Evolutionary conservation across 1,284 basidiomycete species (phyloP), one percentile per base, ranked within the genome.

Genomic region (Ganoderma sp.): DNA sequence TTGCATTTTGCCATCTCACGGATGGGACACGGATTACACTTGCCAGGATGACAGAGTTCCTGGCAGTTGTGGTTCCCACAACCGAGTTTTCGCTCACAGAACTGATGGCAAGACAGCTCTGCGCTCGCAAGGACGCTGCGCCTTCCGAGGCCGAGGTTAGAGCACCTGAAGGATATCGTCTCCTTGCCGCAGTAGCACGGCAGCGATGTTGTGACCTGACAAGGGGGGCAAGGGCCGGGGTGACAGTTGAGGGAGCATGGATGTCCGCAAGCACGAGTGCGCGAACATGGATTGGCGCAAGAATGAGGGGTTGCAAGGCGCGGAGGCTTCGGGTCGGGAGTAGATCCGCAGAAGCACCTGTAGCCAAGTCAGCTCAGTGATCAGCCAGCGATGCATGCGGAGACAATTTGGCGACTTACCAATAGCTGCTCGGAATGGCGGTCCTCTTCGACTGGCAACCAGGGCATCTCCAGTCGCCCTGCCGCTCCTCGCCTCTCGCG

Each of bases 381-480:
- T 45, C n/a, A 61, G 59, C 56, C 17, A 43, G 12, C 42, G 37
- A 62, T 17, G 22, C 28, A 58, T 14, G 54, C 41, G 64, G 14
- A 14, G 45, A 61, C n/a, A 28, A 56, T 43, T 3, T 52, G n/a
- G 17, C 39, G 6, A 79, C 83, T 66, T 70, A 94, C 88, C 86
- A 85, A 78, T 97, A 97, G 3, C 84, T 84, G 3, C 82, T 84
- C 0, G 93, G 92, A 1, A 92, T 85, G 5, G 80, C 78, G 57
- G 84, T 83, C 34, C 95, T 83, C 69, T 89, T 90, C 3, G 88
- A 88, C 75, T 95, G 95, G 81, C 95, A 97, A 0, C 94, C 94
- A 0, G 95, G 95, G 78, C 95, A 97, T 66, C 90, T 84, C 95
- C 95, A 96, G 75, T 94, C 91, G 0, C 90, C 90, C 39, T 83